Evolutionary conservation across 2,329 filamentous ascomycete genomes (phyloP), one percentile per base, ranked within the genome.

Genomic region (Didymella arachidicola): DNA sequence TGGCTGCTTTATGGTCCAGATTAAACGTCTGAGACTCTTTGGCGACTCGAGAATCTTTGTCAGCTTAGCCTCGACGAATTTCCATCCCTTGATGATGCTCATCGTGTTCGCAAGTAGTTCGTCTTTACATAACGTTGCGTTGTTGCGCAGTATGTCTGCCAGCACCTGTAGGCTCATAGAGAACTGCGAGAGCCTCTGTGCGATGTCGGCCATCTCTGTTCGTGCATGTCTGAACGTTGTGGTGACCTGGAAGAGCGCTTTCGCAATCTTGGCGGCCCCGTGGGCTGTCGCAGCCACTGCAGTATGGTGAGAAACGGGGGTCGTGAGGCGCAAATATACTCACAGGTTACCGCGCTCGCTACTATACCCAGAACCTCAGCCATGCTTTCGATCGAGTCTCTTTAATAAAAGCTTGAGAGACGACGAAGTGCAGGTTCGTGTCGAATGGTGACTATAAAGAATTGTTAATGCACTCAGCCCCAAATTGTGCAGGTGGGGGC

Each of bases 381-480:
- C 22, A 22, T 22, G 22, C 22, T 22, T 2, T 22, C 22, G 22
- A 22, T 22, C 22, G 22, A 22, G 22, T 22, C 22, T 22, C 22
- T 22, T 22, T 22, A 3, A 2, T 22, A 22, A 3, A 2, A 22
- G 22, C 22, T 22, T 22, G 22, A 22, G 3, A 22, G 22, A 22
- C 3, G 22, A 22, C 22, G 22, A 22, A 22, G 2, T 22, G 22
- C 22, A 22, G 22, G 22, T 22, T 22, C 22, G 22, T 22, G 11
- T 34, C 51, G 27, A 25, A 53, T 46, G n/a, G 7, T 46, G 10
- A 22, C 22, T 22, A 22, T 32, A 11, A 42, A 26, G 36, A 26
- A 27, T 42, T 42, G 50, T 36, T 54, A 16, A 26, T 14, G 36
- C 14, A 11, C 36, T 54, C 52, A 54, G 52, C 51, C 52, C 27